Conservation (phyloP, 1,284 basidiomycete genomes). For the Microbotryum lychnidis-dioicae region DNA sequence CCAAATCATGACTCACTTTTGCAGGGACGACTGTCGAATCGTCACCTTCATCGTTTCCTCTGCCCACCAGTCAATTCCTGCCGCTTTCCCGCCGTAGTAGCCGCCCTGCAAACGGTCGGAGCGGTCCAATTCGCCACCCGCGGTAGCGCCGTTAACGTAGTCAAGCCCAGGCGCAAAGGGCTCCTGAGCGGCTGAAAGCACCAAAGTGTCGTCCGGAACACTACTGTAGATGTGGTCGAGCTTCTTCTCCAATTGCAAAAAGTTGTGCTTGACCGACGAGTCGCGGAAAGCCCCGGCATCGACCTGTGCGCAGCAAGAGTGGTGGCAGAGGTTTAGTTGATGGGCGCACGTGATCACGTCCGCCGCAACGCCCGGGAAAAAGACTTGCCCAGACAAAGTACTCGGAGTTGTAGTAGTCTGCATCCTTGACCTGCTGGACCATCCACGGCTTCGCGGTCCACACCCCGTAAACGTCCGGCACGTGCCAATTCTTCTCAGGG, state of each 20-base stretch:
- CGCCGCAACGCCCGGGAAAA: neutral
- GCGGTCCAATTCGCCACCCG: slow-evolving; percentile 20
- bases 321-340: neutral
- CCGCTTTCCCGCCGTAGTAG: slow-evolving; percentile 30
- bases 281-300: slow-evolving; percentile 33
- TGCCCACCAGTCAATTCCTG: slow-evolving; percentile 30
- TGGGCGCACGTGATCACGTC: neutral
- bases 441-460: slow-evolving; percentile 36
- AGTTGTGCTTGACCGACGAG: slow-evolving; percentile 17
- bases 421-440: slow-evolving; percentile 21
- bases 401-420: slow-evolving; percentile 27
- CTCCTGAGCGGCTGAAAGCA: slow-evolving; percentile 23
- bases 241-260: slow-evolving; percentile 15
- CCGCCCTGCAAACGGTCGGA: slow-evolving; percentile 31
- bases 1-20: slow-evolving; percentile 1
- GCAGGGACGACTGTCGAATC: slow-evolving; percentile 24
- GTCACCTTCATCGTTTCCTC: slow-evolving; percentile 28
- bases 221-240: slow-evolving; percentile 21
- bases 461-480: slow-evolving; percentile 31
- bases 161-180: slow-evolving; percentile 23
- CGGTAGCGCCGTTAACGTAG: slow-evolving; percentile 12
- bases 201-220: slow-evolving; percentile 28
- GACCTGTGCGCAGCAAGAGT: slow-evolving; percentile 4
- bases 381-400: slow-evolving; percentile 32
- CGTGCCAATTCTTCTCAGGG: slow-evolving; percentile 30